Base-by-base conservation (phyloP, 106 monocot genomes). In the Dendrobium officinale region DNA sequence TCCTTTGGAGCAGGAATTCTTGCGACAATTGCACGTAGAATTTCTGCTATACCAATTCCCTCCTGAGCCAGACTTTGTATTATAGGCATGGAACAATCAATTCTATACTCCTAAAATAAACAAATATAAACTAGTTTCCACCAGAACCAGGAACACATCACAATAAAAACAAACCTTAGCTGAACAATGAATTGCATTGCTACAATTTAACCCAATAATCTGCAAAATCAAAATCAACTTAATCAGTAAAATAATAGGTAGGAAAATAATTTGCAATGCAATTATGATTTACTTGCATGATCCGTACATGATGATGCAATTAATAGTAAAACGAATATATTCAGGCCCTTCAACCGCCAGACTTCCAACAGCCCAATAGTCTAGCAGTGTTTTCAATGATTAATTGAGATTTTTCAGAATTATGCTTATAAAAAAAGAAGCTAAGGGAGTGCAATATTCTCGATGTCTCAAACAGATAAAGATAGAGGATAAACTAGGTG, bases 191-290 rank as follows among this genome's bases (percentile, higher is more conserved):
- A 98, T 98, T 67, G 88, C 89, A 88, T 92, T 77, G 58, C 85
- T 92, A 72, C 94, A 98, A 82, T 98, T 94, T 84, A 98, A 80
- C 37, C 98, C 98, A 85, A 98, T 87, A 80, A 98, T 91, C 96
- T 97, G 93, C 75, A 77, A 80, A 79, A 75, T 41, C 19, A 44
- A 72, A 13, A 43, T 27, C 19, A 72, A 72, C 68, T 37, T 75
- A 64, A 81, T 61, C 31, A 47, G 43, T 75, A 44, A 72, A 33
- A 51, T 4, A 72, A 33, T 27, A 37, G 40, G 40, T 40, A 72
- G 10, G 31, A 72, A 72, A 72, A 37, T 4, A 16, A 22, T 40
- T 40, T 33, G 72, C 16, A 72, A 40, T 70, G 13, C 72, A 72
- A 72, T 29, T 9, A 66, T 10, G 51, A 13, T 51, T 0, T 0